These are phyloP conservation scores for Paramarasmius palmivorus DNA, from an alignment of 1,284 basidiomycete genomes.

Conservation along the genomic window DNA sequence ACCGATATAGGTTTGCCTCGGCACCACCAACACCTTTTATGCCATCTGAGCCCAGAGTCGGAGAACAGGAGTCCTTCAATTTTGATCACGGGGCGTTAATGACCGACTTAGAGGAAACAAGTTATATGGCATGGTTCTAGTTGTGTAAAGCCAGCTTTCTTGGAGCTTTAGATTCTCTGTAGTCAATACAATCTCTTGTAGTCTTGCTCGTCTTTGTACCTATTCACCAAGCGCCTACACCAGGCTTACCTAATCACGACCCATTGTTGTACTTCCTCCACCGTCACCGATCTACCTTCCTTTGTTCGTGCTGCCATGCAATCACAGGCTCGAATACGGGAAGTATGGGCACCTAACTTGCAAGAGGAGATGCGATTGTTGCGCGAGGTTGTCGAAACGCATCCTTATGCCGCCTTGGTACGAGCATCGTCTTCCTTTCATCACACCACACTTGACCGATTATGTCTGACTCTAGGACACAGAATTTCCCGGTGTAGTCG, in stretches of 20 bases:
- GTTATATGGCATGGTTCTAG: conserved; percentile 57
- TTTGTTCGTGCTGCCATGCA: background rate
- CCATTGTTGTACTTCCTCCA: background rate
- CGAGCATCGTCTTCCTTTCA: conserved; percentile 26
- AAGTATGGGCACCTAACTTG: conserved; percentile 95
- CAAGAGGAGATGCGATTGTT: conserved; percentile 90
- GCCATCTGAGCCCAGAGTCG: conserved; percentile 43
- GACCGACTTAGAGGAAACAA: conserved; percentile 44
- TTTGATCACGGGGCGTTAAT: conserved; percentile 49
- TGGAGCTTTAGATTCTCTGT: background rate
- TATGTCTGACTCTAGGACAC: conserved; percentile 71
- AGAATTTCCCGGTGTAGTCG: conserved; percentile 98
- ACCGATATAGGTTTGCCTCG: conserved; percentile 13
- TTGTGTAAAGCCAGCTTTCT: background rate
- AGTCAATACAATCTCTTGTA: background rate
- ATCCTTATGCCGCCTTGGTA: conserved; percentile 96
- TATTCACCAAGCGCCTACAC: no score
- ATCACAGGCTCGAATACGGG: conserved; percentile 71
- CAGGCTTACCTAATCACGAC: no score
- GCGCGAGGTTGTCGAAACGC: conserved; percentile 84
- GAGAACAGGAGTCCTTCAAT: conserved; percentile 42
- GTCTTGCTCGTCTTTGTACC: background rate
- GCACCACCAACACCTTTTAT: conserved; percentile 40
- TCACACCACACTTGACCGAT: conserved; percentile 21
- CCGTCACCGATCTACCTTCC: background rate